These are phyloP conservation scores for Xylaria bambusicola DNA, from an alignment of 495 filamentous ascomycete genomes.

Conservation along the genomic window DNA sequence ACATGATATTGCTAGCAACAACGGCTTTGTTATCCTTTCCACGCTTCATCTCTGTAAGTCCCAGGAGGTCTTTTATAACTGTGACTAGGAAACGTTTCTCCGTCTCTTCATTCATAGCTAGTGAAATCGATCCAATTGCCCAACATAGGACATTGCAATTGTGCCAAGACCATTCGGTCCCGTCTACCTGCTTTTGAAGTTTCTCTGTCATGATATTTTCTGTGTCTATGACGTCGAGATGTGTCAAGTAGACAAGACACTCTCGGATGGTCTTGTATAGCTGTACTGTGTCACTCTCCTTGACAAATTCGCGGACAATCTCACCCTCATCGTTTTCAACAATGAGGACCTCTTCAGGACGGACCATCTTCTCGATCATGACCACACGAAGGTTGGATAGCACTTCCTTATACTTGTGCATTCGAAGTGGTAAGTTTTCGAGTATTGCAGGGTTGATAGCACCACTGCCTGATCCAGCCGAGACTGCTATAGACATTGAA, in stretches of 20 bases:
- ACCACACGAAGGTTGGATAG: slow-evolving; percentile 91
- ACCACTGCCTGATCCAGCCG: slow-evolving; percentile 62
- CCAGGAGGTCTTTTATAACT: slow-evolving; percentile 98
- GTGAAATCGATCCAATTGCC: slow-evolving; percentile 97
- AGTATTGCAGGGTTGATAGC: slow-evolving; percentile 82
- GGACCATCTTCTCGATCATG: slow-evolving; percentile 99
- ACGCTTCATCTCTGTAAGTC: slow-evolving; percentile 97
- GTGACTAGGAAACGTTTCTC: slow-evolving; percentile 98
- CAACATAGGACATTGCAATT: slow-evolving; percentile 99
- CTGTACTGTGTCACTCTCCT: slow-evolving; percentile 98
- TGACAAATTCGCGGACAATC: slow-evolving; percentile 98
- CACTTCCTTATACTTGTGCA: slow-evolving; percentile 95
- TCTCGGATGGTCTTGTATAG: slow-evolving; percentile 98
- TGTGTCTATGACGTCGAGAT: slow-evolving; percentile 95
- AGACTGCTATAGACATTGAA: slow-evolving; percentile 64
- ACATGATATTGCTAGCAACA: slow-evolving; percentile 99
- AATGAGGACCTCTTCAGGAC: slow-evolving; percentile 97
- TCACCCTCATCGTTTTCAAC: slow-evolving; percentile 99
- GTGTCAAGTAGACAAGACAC: slow-evolving; percentile 95
- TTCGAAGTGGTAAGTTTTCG: slow-evolving; percentile 85
- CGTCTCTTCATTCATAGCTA: slow-evolving; percentile 99
- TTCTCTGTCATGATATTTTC: slow-evolving; percentile 99
- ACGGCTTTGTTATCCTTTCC: slow-evolving; percentile 99
- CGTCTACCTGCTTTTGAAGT: slow-evolving; percentile 89
- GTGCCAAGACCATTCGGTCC: slow-evolving; percentile 95